Conservation (phyloP, 306 rosid genomes). For the Trichosanthes truncata region DNA sequence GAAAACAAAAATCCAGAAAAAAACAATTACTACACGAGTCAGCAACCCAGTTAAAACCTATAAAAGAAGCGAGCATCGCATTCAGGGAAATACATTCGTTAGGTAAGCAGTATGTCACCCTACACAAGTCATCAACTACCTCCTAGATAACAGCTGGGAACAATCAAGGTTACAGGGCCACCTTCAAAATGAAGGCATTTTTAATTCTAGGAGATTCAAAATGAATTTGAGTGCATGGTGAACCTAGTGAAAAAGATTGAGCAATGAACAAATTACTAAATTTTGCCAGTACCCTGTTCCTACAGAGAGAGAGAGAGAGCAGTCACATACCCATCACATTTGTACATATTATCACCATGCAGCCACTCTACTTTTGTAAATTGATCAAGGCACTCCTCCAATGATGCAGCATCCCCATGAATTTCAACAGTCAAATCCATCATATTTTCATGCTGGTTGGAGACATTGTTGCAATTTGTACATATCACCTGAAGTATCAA, state of each 20-base stretch:
- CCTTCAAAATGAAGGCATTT: neutral
- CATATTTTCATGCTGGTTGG: constrained; percentile 90
- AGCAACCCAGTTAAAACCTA: neutral
- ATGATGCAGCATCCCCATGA: constrained; percentile 86
- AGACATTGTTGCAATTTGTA: constrained; percentile 59
- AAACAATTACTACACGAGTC: neutral
- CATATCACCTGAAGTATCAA: constrained; percentile 58
- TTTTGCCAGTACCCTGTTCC: neutral
- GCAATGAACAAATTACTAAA: neutral
- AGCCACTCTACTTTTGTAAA: constrained; percentile 79
- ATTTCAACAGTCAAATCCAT: constrained; percentile 98
- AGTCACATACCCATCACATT: constrained; percentile 82
- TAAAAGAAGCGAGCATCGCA: too few species aligned
- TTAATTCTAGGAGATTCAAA: neutral
- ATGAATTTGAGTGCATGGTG: neutral
- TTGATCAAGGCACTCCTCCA: constrained; percentile 93
- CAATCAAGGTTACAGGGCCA: neutral
- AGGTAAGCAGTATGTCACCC: neutral
- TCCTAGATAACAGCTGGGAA: neutral
- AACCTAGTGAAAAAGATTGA: neutral
- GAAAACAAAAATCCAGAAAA: neutral
- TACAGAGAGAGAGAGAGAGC: neutral
- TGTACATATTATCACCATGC: constrained; percentile 91
- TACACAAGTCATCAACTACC: neutral
- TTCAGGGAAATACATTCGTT: neutral